These are phyloP conservation scores for Tolypocladium pustulatum DNA, from an alignment of 2,329 filamentous ascomycete genomes.

Conservation along the genomic window DNA sequence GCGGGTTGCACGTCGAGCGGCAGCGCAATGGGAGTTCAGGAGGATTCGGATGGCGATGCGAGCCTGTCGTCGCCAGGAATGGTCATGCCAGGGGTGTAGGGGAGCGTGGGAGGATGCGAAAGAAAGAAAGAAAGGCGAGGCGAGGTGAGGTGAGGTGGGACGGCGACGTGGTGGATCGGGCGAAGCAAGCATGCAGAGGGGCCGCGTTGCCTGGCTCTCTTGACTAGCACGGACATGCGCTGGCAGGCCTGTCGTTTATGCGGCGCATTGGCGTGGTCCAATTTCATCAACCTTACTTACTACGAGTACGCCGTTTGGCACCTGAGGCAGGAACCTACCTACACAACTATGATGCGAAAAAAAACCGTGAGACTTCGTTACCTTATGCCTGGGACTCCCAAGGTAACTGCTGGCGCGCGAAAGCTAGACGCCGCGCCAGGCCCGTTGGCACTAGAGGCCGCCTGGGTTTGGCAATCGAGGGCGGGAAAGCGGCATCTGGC, in stretches of 20 bases:
- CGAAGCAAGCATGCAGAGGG: not conserved
- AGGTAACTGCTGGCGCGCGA: not conserved
- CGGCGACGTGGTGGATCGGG: not conserved
- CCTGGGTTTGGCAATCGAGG: not conserved
- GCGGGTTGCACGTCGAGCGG: not conserved
- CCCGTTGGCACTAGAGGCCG: not conserved
- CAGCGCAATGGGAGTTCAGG: not conserved
- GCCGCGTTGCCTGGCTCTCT: not conserved
- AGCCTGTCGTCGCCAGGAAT: not conserved
- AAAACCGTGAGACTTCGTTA: not conserved
- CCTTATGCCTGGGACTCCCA: not conserved
- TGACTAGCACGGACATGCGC: not conserved
- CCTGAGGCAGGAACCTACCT: too few relatives aligned
- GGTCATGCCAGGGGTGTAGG: not conserved
- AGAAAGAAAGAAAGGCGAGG: not conserved
- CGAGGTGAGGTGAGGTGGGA: not conserved
- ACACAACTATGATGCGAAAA: too few relatives aligned
- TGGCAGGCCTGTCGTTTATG: not conserved
- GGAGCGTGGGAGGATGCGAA: not conserved
- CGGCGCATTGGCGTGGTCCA: not conserved
- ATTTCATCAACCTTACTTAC: too few relatives aligned
- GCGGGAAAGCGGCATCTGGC: not conserved
- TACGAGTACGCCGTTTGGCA: too few relatives aligned
- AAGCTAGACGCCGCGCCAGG: not conserved
- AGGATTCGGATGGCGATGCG: not conserved